Percentiles rank a stretch among this genome's conserved stretches.
These are phyloP conservation scores for Chrysoporthe cubensis DNA, from an alignment of 2,329 filamentous ascomycete genomes.

Conservation along the genomic window DNA sequence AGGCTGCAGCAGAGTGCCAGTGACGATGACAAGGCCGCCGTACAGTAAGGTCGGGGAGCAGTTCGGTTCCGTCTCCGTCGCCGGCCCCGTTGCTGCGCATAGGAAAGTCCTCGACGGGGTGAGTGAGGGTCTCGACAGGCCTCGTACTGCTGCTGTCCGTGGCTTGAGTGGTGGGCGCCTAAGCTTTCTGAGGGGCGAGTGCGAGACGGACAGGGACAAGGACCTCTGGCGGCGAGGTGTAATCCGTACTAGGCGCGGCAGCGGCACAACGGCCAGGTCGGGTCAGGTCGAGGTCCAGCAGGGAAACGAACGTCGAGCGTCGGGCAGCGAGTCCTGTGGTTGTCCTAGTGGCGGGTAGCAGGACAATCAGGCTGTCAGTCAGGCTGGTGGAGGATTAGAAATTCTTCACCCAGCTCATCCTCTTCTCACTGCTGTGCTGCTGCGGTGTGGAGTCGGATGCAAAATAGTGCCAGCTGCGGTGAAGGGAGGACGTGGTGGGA, in stretches of 20 bases:
- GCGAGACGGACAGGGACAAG: not conserved
- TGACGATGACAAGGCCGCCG: not conserved
- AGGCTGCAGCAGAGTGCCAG: constrained; percentile 15
- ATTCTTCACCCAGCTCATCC: not conserved
- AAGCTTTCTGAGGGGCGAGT: not conserved
- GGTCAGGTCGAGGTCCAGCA: not conserved
- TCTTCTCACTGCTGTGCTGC: not conserved
- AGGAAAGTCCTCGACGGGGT: too few relatives aligned
- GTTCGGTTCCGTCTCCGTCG: not conserved
- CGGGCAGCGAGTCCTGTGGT: not conserved
- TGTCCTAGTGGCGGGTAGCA: constrained; percentile 2
- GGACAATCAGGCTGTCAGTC: not conserved
- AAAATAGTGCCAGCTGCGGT: not conserved
- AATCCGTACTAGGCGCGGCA: not conserved
- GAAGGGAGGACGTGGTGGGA: not conserved
- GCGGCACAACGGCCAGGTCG: not conserved
- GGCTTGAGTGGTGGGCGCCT: not conserved
- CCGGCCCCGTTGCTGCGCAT: not conserved
- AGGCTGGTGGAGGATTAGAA: not conserved
- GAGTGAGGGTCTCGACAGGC: not conserved
- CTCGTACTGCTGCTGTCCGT: not conserved
- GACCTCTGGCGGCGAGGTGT: not conserved
- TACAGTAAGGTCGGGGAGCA: not conserved
- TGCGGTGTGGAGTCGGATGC: not conserved
- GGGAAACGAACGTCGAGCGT: not conserved